phyloP scores from a whole-genome alignment of 306 rosid genomes.

The Trichosanthes cucumerina region DNA sequence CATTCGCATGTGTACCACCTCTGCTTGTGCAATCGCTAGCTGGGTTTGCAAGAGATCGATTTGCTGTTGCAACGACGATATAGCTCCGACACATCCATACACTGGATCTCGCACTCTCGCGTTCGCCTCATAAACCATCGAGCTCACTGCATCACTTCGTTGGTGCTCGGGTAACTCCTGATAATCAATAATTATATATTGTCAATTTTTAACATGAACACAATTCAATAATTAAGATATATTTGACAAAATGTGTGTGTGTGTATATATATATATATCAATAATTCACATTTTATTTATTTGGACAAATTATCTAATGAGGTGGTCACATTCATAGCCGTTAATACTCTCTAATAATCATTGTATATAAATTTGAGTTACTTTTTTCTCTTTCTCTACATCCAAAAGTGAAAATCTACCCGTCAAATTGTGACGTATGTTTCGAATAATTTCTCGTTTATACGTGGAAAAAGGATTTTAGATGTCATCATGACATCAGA shows the following conservation, averaged over 20 bases:
- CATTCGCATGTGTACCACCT: conserved; percentile 64
- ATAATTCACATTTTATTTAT: too few relatives aligned
- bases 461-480: background rate
- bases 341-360: too few relatives aligned
- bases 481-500: conserved; percentile 40
- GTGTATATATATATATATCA: too few relatives aligned
- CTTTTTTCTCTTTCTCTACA: too few relatives aligned
- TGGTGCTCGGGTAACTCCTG: conserved; percentile 83
- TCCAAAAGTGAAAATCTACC: too few relatives aligned
- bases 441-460: too few relatives aligned
- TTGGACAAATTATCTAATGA: too few relatives aligned
- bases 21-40: conserved; percentile 68
- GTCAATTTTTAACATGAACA: background rate
- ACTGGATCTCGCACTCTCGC: conserved; percentile 95
- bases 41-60: conserved; percentile 71
- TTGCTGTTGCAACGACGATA: conserved; percentile 80
- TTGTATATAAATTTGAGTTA: too few relatives aligned
- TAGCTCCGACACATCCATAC: conserved; percentile 92
- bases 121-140: conserved; percentile 92
- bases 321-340: too few relatives aligned
- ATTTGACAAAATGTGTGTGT: too few relatives aligned
- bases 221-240: too few relatives aligned
- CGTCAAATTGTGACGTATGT: too few relatives aligned
- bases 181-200: background rate
- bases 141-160: conserved; percentile 87